Evolutionary conservation across 2,329 filamentous ascomycete species (phyloP).

Genomic region (Leptographium flavum): DNA sequence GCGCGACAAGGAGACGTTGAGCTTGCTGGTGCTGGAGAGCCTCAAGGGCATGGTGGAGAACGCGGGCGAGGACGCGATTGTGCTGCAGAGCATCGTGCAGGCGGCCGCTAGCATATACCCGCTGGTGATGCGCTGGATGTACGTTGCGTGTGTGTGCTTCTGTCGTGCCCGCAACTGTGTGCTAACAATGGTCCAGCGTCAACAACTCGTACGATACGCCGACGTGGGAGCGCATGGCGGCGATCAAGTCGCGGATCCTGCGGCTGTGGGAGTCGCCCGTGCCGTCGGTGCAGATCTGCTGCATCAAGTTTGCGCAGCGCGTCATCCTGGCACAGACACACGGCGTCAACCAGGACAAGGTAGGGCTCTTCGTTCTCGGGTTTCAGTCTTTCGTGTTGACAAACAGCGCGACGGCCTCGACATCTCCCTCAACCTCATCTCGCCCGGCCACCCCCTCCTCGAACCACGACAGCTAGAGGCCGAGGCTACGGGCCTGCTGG

Average conservation of each 20-base stretch:
- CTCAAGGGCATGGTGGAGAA: constrained; percentile 57
- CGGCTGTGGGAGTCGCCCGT: constrained; percentile 72
- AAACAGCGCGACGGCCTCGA: constrained; percentile 57
- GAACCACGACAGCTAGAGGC: constrained; percentile 74
- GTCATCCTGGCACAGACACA: constrained; percentile 85
- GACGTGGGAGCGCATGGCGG: constrained; percentile 76
- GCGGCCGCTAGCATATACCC: constrained; percentile 87
- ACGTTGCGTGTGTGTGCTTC: constrained; percentile 31
- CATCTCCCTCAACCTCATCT: constrained; percentile 74
- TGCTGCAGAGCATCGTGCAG: constrained; percentile 78
- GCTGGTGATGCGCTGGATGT: constrained; percentile 86
- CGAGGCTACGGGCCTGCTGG: constrained; percentile 79
- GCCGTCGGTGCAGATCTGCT: constrained; percentile 73
- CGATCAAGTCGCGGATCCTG: constrained; percentile 80
- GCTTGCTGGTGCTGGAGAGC: constrained; percentile 63
- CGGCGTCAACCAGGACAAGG: constrained; percentile 68
- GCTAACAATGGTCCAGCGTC: constrained; percentile 47
- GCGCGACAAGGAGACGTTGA: constrained; percentile 68
- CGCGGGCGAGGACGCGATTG: constrained; percentile 60
- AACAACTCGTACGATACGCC: constrained; percentile 69
- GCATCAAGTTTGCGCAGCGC: constrained; percentile 92
- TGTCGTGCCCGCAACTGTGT: background rate
- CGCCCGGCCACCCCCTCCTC: constrained; percentile 67
- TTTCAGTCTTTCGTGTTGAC: background rate
- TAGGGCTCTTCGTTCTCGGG: constrained; percentile 28